A percentile compares a stretch with the other conserved stretches of the same genome.
Conservation (phyloP, 2,329 filamentous ascomycete genomes). For the Venturia pyrina region DNA sequence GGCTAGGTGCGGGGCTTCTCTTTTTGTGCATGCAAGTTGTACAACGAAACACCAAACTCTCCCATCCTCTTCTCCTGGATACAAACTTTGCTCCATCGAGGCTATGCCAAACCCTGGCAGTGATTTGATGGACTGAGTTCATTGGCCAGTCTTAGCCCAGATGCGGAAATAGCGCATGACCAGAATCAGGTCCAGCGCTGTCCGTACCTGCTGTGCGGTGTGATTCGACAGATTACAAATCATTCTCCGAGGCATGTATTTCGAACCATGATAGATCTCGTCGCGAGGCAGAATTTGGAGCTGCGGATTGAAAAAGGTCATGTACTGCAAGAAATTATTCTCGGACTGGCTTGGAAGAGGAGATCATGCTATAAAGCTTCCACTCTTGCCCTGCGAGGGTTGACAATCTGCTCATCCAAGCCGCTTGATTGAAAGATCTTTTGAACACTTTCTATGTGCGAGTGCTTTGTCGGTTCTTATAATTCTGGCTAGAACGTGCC, state of each 20-base stretch:
- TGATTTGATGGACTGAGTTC: not conserved
- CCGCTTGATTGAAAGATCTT: too few species aligned
- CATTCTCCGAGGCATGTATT: not conserved
- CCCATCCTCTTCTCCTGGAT: not conserved
- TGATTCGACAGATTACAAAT: not conserved
- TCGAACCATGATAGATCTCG: not conserved
- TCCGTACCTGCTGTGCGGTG: not conserved
- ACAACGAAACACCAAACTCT: not conserved
- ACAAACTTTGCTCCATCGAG: not conserved
- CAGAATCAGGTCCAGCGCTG: not conserved
- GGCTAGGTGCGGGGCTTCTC: not conserved
- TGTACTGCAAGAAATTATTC: not conserved
- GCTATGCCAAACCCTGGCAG: not conserved
- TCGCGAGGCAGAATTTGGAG: not conserved
- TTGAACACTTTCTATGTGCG: too few species aligned
- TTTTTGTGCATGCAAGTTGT: not conserved
- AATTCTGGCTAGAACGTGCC: too few species aligned
- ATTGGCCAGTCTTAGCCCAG: not conserved
- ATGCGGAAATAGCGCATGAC: not conserved
- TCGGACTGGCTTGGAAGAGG: not conserved
- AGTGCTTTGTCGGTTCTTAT: too few species aligned
- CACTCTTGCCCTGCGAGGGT: not conserved
- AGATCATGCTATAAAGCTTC: not conserved
- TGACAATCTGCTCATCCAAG: too few species aligned
- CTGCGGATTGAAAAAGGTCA: not conserved